Base-by-base conservation (phyloP, 768 basidiomycete genomes). In the Hygrophorus russula region DNA sequence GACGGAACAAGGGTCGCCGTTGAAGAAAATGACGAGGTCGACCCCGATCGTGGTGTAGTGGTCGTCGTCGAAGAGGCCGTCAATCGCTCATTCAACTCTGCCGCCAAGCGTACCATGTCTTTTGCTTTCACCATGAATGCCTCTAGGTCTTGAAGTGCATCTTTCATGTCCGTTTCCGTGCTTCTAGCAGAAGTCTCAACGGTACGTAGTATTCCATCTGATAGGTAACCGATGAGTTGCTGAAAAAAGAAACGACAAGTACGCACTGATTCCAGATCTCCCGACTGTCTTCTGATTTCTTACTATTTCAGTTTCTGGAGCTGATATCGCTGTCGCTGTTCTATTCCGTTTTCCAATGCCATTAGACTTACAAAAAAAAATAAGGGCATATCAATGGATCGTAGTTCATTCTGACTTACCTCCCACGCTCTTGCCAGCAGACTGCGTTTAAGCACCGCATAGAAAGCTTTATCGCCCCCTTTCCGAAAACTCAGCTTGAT, bases 81-180 rank as follows among this genome's bases (percentile, higher is more conserved):
- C 18, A 96, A 69, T 49, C 78, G 85, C 45, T 86, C 78, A 54
- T 89, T 92, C 48, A 98, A 73, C 30, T 93, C 83, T 41, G 80
- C 82, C 2, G 94, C 92, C 17, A 97, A 71, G 24, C 75, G 75
- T 45, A 93, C 92, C 80, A 98, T 94, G 51, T 93, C 90, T 50
- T 78, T 82, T 1, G 92, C 91, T 56, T 93, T 87, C 38, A 82
- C 68, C 84, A 87, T 92, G 36, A 98, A 63, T 0, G 82, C 83
- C 56, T 97, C 90, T 28, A 98, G 72, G 55, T 98, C 96, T 50
- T 78, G 69, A 27, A 97, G 68, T 0, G 91, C 86, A 49, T 80
- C 77, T 18, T 71, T 69, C 64, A 98, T 74, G 49, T 80, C 69
- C 6, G 71, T 73, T 36, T 79, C 72, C 12, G 78, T 68, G 4